Evolutionary conservation across 306 rosid genomes (phyloP).

Genomic region (Crotalaria pallida): DNA sequence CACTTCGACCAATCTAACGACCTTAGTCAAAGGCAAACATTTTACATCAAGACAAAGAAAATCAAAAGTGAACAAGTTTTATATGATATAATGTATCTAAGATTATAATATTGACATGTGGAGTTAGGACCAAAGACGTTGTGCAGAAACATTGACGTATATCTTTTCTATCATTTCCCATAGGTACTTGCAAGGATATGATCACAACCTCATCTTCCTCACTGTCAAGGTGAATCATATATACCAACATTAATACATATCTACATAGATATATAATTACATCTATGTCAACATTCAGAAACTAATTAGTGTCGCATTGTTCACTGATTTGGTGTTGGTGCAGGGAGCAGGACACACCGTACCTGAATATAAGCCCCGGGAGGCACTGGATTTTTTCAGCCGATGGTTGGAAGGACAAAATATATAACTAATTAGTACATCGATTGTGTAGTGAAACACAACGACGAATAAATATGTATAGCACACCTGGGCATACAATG

Average conservation of each 20-base stretch:
- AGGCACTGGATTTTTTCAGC: conserved; percentile 59
- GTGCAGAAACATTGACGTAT: too few species aligned
- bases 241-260: background rate
- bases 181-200: conserved; percentile 30
- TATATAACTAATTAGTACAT: conserved; percentile 9
- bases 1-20: too few species aligned
- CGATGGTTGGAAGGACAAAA: conserved; percentile 49
- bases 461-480: background rate
- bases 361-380: conserved; percentile 67
- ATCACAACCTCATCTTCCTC: conserved; percentile 33
- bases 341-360: conserved; percentile 83
- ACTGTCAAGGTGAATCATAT: conserved; percentile 24
- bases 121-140: too few species aligned
- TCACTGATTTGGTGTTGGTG: background rate
- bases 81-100: too few species aligned
- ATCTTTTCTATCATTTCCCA: background rate
- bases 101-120: too few species aligned
- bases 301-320: background rate
- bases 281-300: too few species aligned
- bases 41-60: too few species aligned
- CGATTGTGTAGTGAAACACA: background rate
- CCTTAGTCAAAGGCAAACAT: too few species aligned
- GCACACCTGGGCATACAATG: background rate
- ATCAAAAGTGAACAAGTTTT: too few species aligned
- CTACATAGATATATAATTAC: too few species aligned